Evolutionary conservation across 441 rosid species (phyloP), one percentile per base, ranked within the genome.

Genomic region (Biscutella laevigata): DNA sequence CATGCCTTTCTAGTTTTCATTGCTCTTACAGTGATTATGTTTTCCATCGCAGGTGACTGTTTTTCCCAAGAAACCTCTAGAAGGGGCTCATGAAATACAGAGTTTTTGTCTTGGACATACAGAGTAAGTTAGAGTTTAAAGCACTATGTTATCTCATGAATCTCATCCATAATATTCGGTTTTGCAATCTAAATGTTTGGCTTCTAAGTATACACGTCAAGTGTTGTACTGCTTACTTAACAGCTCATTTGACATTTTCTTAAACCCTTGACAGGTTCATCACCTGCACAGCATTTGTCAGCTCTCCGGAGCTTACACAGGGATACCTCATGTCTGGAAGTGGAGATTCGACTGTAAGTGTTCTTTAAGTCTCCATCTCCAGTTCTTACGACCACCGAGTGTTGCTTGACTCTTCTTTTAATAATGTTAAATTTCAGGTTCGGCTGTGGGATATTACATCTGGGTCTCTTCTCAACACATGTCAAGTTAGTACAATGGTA

Each of bases 61-160:
- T 26, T 77, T 88, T 21, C 95, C 99, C 33, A 72, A 80, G 70
- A 77, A 74, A 50, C 92, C 99, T 65, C 54, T 79, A 51, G 79
- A 77, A 50, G 95, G 95, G 53, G 95, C 97, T 70, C 90, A 92
- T 62, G 90, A 82, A 69, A 86, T 92, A 59, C 95, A 88, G 55
- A 79, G 94, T 60, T 86, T 86, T 68, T 85, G 95, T 74, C 91
- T 92, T 45, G 98, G 89, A 33, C 98, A 92, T 77, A 70, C 94
- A 6, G 92, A 87, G 98, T 82, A 74, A 88, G 92, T 81, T 74
- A 67, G 55, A 58, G 71, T 69, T 67, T 55, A 35, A 42, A 42
- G 39, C 26, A 13, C 19, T 20, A 12, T 25, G 44, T 45, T n/a
- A n/a, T n/a, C n/a, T n/a, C n/a, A n/a, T n/a, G n/a, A 12, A 19